phyloP scores from a whole-genome alignment of 495 filamentous ascomycete species.

The Achaetomiella virescens region DNA sequence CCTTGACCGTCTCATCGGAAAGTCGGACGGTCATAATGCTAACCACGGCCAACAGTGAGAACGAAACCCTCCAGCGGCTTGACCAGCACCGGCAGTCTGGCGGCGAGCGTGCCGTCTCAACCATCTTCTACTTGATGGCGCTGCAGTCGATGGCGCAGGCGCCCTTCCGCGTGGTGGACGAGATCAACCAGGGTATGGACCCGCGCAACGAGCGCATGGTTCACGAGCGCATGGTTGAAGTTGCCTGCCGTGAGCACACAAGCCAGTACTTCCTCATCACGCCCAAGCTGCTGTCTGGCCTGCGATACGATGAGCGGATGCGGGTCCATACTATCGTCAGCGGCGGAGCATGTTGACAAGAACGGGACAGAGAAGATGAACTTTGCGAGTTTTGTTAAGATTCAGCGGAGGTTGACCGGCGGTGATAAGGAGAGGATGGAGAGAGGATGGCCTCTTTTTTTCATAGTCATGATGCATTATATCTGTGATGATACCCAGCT shows the following conservation, averaged over 20 bases:
- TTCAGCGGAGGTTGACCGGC: slow-evolving; percentile 34
- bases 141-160: slow-evolving; percentile 88
- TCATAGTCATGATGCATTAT: slow-evolving; percentile 1
- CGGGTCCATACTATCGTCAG: slow-evolving; percentile 87
- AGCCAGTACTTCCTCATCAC: slow-evolving; percentile 91
- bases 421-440: not conserved
- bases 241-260: slow-evolving; percentile 72
- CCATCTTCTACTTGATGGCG: slow-evolving; percentile 99
- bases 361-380: slow-evolving; percentile 53
- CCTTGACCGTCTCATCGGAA: not conserved
- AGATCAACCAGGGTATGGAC: slow-evolving; percentile 99
- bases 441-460: not conserved
- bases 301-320: slow-evolving; percentile 86
- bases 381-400: slow-evolving; percentile 46
- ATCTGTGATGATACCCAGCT: slow-evolving; percentile 1
- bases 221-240: slow-evolving; percentile 92
- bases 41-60: slow-evolving; percentile 46
- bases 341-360: slow-evolving; percentile 69
- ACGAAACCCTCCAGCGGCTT: slow-evolving; percentile 75
- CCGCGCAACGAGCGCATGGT: slow-evolving; percentile 97
- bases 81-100: slow-evolving; percentile 92
- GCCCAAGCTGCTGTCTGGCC: slow-evolving; percentile 82
- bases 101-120: slow-evolving; percentile 91
- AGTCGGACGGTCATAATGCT: not conserved
- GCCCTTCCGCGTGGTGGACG: slow-evolving; percentile 98